These are phyloP conservation scores for Globisporangium iwayamae DNA, from an alignment of 352 stramenopile genomes.

Conservation along the genomic window DNA sequence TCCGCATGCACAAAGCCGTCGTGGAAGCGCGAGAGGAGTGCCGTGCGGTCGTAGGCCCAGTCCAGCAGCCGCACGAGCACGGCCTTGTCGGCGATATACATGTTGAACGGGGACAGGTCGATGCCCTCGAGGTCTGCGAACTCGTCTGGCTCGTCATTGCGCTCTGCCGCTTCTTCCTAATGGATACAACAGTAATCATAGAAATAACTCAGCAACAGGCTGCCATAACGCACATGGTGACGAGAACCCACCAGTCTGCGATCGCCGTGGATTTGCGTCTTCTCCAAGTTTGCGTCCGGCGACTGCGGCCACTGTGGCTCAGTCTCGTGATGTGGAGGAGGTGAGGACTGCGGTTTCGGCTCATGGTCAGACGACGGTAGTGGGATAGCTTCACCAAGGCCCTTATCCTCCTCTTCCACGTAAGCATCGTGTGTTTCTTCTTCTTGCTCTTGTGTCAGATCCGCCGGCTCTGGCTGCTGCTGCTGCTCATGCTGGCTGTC, in stretches of 20 bases:
- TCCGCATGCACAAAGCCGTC: slow-evolving; percentile 51
- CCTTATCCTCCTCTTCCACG: neutral
- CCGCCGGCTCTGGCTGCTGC: neutral
- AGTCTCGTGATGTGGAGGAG: neutral
- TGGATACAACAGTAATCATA: neutral
- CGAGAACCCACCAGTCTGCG: slow-evolving; percentile 9
- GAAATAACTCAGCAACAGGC: neutral
- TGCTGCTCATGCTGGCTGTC: neutral
- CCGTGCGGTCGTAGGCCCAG: slow-evolving; percentile 59
- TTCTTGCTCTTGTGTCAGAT: neutral
- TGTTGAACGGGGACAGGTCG: slow-evolving; percentile 55
- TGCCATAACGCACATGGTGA: no score
- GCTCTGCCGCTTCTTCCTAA: neutral
- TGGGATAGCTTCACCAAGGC: neutral
- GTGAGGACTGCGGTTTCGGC: neutral
- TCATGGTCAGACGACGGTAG: neutral
- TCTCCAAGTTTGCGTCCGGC: neutral
- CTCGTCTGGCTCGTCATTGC: neutral
- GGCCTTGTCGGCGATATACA: slow-evolving; percentile 45
- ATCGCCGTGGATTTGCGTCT: neutral
- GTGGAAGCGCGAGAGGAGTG: slow-evolving; percentile 26
- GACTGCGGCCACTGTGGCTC: neutral
- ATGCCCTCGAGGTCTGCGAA: slow-evolving; percentile 38
- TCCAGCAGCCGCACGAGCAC: slow-evolving; percentile 53
- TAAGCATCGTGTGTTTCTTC: neutral